Evolutionary conservation across 2,329 filamentous ascomycete species (phyloP), one percentile per base, ranked within the genome.

Genomic region (Tolypocladium ovalisporum): DNA sequence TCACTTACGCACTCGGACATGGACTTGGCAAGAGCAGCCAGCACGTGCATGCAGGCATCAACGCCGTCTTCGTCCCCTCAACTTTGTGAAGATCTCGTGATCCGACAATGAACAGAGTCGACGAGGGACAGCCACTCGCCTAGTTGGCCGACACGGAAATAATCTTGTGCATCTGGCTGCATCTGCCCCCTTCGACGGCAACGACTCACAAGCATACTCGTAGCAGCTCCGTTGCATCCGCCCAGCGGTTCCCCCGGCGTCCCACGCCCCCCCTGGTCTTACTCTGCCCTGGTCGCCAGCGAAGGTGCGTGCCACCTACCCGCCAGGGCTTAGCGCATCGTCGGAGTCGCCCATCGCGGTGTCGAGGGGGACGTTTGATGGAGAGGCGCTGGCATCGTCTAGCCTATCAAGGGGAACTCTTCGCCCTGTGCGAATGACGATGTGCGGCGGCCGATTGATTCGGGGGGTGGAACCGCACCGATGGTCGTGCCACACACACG

Each of bases 281-380:
- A 40, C 37, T 15, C 19, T n/a, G 37, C 13, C 47, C 22, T 12
- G 2, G n/a, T 24, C 56, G 34, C 54, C 4, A 40, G 17, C 19
- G 7, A n/a, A n/a, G n/a, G n/a, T n/a, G 60, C 58, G 57, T 63
- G 58, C 57, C 60, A 63, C 61, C 62, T 64, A 62, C 62, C 61
- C 54, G 52, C 56, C 56, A 57, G 22, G 62, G 62, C 57, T 57
- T 64, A 63, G 62, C 60, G 62, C 42, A 54, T 52, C 54, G 52
- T 52, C 42, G 24, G 42, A 44, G 57, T 42, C 13, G 42, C 22
- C 22, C 51, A 27, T 29, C 27, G 34, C 22, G 53, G 27, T 39
- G 36, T 27, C 15, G 22, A 27, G 32, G 40, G 32, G n/a, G n/a
- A 42, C 39, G 39, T 42, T 42, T 22, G 39, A 17, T 17, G 13